Percentiles rank a stretch among this genome's conserved stretches.
phyloP scores from a whole-genome alignment of 2,329 filamentous ascomycete species.

The Tolypocladium inflatum region DNA sequence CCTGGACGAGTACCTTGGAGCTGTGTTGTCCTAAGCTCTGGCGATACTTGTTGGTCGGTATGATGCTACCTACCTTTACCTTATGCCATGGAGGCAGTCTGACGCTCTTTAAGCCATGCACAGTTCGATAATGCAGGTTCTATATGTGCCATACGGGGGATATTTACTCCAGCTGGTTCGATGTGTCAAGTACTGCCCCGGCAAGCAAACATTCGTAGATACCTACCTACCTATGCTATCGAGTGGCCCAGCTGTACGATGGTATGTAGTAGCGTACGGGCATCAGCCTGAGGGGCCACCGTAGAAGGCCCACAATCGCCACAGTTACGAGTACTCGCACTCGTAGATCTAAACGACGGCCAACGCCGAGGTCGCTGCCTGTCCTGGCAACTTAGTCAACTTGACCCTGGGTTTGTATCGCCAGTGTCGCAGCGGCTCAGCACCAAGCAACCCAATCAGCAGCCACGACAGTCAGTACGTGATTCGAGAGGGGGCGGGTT shows the following conservation, averaged over 20 bases:
- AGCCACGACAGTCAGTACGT: neutral
- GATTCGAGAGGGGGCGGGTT: neutral
- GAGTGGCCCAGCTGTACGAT: no score
- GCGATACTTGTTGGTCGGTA: neutral
- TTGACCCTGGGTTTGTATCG: neutral
- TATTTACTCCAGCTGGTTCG: neutral
- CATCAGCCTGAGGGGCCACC: neutral
- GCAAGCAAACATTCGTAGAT: neutral
- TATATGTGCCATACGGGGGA: no score
- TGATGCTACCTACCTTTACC: neutral
- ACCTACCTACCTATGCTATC: no score
- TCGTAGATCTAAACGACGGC: no score
- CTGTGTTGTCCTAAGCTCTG: neutral
- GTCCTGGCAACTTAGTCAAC: neutral
- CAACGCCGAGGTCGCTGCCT: neutral
- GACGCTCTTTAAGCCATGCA: neutral
- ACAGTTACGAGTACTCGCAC: no score
- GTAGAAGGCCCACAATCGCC: no score
- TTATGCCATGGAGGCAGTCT: neutral
- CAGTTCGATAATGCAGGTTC: neutral
- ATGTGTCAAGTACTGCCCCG: neutral
- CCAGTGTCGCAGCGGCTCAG: neutral
- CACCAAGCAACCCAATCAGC: no score
- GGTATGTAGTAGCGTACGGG: no score
- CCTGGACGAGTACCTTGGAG: neutral